These are phyloP conservation scores for Garcia nutans DNA, from an alignment of 345 rosid species.

Conservation along the genomic window DNA sequence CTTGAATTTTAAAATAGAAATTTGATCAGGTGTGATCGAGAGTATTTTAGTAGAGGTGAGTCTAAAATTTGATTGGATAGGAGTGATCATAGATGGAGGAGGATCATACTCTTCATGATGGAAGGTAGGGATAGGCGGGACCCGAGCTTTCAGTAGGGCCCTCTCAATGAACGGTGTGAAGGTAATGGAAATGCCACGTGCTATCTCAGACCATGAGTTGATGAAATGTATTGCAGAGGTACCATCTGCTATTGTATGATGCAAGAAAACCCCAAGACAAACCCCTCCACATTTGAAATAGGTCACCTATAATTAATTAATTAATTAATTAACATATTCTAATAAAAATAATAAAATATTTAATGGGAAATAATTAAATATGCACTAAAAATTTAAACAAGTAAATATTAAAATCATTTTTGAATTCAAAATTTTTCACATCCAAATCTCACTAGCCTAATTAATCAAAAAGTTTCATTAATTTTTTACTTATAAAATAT, in stretches of 20 bases:
- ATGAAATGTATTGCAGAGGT: slow-evolving; percentile 13
- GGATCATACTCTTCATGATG: slow-evolving; percentile 29
- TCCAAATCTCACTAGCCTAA: too few species aligned
- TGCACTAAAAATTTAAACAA: too few species aligned
- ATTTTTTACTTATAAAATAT: too few species aligned
- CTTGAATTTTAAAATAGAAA: slow-evolving; percentile 23
- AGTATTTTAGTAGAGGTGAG: slow-evolving; percentile 5
- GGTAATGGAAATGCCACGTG: slow-evolving; percentile 21
- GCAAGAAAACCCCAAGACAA: slow-evolving; percentile 21
- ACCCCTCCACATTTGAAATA: slow-evolving; percentile 35
- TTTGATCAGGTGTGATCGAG: slow-evolving; percentile 19
- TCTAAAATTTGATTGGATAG: neutral
- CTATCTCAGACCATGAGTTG: slow-evolving; percentile 29
- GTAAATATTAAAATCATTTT: too few species aligned
- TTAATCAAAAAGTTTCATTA: too few species aligned
- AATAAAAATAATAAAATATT: too few species aligned
- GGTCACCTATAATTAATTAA: slow-evolving; percentile 20
- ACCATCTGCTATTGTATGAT: slow-evolving; percentile 33
- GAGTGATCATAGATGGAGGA: slow-evolving; percentile 16
- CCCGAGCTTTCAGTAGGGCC: slow-evolving; percentile 7
- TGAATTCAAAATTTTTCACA: too few species aligned
- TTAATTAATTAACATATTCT: too few species aligned
- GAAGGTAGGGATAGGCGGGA: slow-evolving; percentile 19
- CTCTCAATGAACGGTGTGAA: slow-evolving; percentile 20
- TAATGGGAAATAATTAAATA: too few species aligned